A percentile compares a stretch with the other conserved stretches of the same genome.
phyloP scores from a whole-genome alignment of 495 filamentous ascomycete genomes.

The Tuber aestivum region DNA sequence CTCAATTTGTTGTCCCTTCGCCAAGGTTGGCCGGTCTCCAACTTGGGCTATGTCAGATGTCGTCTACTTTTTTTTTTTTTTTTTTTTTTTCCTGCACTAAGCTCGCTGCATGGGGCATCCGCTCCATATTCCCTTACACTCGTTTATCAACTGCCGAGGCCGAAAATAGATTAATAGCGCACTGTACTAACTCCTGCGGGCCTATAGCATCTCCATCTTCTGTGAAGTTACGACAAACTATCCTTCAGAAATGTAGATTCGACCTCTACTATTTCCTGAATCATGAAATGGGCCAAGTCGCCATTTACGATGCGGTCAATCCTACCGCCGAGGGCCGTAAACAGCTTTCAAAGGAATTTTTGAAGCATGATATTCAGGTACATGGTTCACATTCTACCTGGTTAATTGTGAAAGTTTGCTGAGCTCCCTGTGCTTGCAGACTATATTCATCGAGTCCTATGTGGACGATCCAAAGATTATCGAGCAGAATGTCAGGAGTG shows the following conservation, averaged over 20 bases:
- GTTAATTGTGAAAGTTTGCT: conserved; percentile 11
- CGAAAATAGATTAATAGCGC: conserved; percentile 35
- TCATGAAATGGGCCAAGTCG: conserved; percentile 95
- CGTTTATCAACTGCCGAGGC: conserved; percentile 25
- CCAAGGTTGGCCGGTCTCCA: conserved; percentile 17
- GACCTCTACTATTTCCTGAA: conserved; percentile 95
- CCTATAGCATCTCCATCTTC: conserved; percentile 67
- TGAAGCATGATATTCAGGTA: conserved; percentile 89
- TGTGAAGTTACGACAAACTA: conserved; percentile 86
- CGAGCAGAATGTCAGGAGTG: conserved; percentile 90
- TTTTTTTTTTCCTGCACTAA: conserved; percentile 21
- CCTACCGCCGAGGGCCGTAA: conserved; percentile 75
- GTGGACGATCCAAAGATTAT: conserved; percentile 91
- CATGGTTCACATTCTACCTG: conserved; percentile 22
- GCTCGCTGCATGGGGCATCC: conserved; percentile 18
- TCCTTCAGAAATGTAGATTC: conserved; percentile 92
- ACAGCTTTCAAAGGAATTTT: conserved; percentile 88
- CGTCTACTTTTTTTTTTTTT: conserved; percentile 27
- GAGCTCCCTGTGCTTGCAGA: conserved; percentile 49
- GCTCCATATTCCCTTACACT: conserved; percentile 15
- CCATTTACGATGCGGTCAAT: conserved; percentile 99
- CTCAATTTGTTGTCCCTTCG: conserved; percentile 29
- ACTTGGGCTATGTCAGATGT: conserved; percentile 14
- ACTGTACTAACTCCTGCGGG: conserved; percentile 27
- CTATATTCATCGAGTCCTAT: conserved; percentile 91